Evolutionary conservation across 2,329 filamentous ascomycete genomes (phyloP).

Genomic region (Colletotrichum liriopes): DNA sequence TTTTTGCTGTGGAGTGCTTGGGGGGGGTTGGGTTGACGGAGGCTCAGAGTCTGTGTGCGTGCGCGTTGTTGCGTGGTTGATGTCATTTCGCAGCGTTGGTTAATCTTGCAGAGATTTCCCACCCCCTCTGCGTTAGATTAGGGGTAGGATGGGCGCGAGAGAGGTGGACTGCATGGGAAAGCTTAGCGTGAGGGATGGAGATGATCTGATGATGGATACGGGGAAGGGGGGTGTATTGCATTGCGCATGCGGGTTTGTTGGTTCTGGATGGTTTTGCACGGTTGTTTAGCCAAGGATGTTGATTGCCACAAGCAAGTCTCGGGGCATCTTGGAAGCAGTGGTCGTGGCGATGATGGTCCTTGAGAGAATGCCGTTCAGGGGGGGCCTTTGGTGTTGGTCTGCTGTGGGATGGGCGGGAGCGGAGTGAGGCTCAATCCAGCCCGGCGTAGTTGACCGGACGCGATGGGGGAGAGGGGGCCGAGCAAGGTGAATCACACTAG

Average conservation of each 20-base stretch:
- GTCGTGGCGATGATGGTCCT: not conserved
- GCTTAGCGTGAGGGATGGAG: not conserved
- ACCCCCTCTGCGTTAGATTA: not conserved
- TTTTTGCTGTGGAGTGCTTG: not conserved
- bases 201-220: conserved; percentile 10
- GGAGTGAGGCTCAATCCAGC: not conserved
- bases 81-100: conserved; percentile 3
- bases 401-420: not conserved
- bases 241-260: not conserved
- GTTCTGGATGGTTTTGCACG: not conserved
- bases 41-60: not conserved
- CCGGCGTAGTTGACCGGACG: not conserved
- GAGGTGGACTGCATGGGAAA: conserved; percentile 4
- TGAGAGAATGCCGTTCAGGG: not conserved
- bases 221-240: not conserved
- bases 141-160: not conserved
- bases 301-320: not conserved
- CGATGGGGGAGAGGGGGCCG: not conserved
- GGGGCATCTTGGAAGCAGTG: not conserved
- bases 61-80: not conserved
- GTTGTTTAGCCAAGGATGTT: not conserved
- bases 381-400: not conserved
- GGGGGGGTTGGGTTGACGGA: too few species aligned
- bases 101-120: conserved; percentile 7
- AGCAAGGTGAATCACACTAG: not conserved